These are phyloP conservation scores for Posidonia oceanica DNA, from an alignment of 116 monocot genomes.

Conservation along the genomic window DNA sequence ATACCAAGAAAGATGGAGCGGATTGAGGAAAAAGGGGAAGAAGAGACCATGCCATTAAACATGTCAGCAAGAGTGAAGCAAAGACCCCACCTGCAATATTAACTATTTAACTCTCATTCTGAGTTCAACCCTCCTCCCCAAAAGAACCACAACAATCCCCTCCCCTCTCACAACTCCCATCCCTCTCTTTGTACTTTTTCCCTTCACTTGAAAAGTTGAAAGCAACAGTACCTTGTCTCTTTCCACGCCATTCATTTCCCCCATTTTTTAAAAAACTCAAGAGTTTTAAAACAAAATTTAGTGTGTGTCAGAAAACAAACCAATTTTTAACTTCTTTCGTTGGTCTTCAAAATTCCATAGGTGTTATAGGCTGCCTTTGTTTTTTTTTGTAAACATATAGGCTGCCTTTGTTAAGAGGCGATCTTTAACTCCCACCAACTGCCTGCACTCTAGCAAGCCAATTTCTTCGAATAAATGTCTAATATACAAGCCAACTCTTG, in stretches of 20 bases:
- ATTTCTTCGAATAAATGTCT: too few relatives aligned
- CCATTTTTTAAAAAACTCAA: too few relatives aligned
- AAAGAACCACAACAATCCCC: not conserved
- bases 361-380: too few relatives aligned
- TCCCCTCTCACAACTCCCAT: not conserved
- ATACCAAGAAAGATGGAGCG: not conserved
- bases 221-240: conserved; percentile 9
- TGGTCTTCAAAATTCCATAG: too few relatives aligned
- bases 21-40: not conserved
- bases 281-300: too few relatives aligned
- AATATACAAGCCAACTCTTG: too few relatives aligned
- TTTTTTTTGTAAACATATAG: too few relatives aligned
- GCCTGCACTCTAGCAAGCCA: too few relatives aligned
- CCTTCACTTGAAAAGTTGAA: conserved; percentile 8
- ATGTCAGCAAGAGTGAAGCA: conserved; percentile 8
- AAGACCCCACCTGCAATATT: not conserved
- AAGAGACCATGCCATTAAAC: not conserved
- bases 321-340: too few relatives aligned
- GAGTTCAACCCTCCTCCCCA: not conserved
- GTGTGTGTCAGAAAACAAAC: too few relatives aligned
- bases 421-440: too few relatives aligned
- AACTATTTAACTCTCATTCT: not conserved
- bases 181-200: conserved; percentile 3
- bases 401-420: too few relatives aligned
- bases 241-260: conserved; percentile 4